Evolutionary conservation across 768 basidiomycete genomes (phyloP), one percentile per base, ranked within the genome.

Genomic region (Russula earlei): DNA sequence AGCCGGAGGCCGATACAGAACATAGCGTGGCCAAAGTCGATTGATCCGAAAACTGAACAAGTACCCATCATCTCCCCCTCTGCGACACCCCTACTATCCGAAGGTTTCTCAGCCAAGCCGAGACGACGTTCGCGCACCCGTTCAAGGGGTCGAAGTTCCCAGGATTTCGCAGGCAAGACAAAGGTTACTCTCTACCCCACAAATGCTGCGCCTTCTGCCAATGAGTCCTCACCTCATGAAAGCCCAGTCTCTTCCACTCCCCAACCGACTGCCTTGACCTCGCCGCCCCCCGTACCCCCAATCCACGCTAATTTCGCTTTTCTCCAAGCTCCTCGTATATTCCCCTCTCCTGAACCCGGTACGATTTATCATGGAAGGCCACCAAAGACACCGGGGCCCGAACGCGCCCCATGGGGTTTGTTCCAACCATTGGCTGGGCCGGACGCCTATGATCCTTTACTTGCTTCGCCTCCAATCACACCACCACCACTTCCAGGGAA

Each of bases 371-470:
- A 83, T n/a, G 80, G 80, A 14, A 77, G 81, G 17, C 79, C 84
- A 5, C 80, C 84, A 2, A 74, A 83, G 7, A 83, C 82, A 3
- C 85, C 87, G 94, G 92, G 65, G 89, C 82, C 11, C 76, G 88
- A n/a, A 87, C 86, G 20, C 78, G 85, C 44, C 78, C 80, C 63
- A 72, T 82, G 69, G n/a, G n/a, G n/a, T n/a, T n/a, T n/a, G n/a
- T 81, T 95, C 80, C 82, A 83, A 60, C 93, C 91, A 67, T 74
- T 96, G 53, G 91, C 86, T 1, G 87, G 84, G 25, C 76, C 77
- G 46, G 86, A 87, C 59, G 72, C 76, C 5, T 79, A 81, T 59
- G 84, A 86, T 56, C 73, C 72, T 12, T 63, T 69, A 1, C 71
- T 79, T 44, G 75, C 80, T 22, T 80, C 85, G 10, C 73, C 78